Conservation (phyloP, 257 asterid genomes). For the Salvia splendens region DNA sequence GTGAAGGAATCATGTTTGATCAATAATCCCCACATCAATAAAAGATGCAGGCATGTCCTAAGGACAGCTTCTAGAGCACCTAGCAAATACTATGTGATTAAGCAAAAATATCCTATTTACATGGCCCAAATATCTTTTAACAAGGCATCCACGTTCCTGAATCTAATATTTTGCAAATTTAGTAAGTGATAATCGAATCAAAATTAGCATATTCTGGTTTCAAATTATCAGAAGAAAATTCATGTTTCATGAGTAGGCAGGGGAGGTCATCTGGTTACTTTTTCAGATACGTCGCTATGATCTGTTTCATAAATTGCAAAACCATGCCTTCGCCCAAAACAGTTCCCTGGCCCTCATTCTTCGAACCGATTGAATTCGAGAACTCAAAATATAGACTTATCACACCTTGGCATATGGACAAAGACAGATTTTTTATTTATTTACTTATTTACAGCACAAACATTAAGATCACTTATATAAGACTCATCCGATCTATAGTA, state of each 20-base stretch:
- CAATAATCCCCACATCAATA: neutral
- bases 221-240: too few species aligned
- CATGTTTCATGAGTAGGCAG: too few species aligned
- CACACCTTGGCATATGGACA: conserved; percentile 1
- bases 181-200: too few species aligned
- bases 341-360: conserved; percentile 8
- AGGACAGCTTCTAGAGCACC: neutral
- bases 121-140: neutral
- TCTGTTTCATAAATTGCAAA: conserved; percentile 18
- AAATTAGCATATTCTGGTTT: too few species aligned
- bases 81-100: neutral
- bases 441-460: neutral
- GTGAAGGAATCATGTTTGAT: neutral
- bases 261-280: neutral
- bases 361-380: neutral
- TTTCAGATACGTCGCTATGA: conserved; percentile 9
- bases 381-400: neutral
- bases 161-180: too few species aligned
- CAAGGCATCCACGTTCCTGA: conserved; percentile 6
- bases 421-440: neutral
- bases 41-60: neutral
- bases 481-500: conserved; percentile 36
- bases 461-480: neutral
- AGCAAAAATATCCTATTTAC: neutral
- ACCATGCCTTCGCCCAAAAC: conserved; percentile 5